These are phyloP conservation scores for Jimgerdemannia flammicorona DNA, from an alignment of 192 early-diverging fungal species.

Conservation along the genomic window DNA sequence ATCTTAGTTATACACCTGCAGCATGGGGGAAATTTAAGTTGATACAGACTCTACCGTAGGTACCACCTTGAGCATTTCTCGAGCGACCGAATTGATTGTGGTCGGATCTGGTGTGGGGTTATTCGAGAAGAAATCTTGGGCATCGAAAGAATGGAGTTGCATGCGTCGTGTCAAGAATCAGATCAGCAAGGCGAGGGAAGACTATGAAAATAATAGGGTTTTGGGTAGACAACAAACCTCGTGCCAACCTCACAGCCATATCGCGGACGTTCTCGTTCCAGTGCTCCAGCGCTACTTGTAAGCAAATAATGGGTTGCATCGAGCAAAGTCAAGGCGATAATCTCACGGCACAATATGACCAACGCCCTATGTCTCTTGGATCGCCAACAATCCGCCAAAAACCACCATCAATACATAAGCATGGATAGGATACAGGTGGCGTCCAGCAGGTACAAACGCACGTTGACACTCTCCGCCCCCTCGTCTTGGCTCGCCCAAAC, in stretches of 20 bases:
- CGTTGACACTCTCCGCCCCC: conserved; percentile 18
- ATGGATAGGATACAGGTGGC: conserved; percentile 48
- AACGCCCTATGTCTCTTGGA: background rate
- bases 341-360: background rate
- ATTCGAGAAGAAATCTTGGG: conserved; percentile 36
- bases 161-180: background rate
- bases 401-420: background rate
- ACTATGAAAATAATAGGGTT: background rate
- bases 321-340: conserved; percentile 12
- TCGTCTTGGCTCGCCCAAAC: conserved; percentile 29
- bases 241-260: background rate
- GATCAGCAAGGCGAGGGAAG: background rate
- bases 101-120: conserved; percentile 27
- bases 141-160: background rate
- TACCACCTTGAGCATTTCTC: conserved; percentile 30
- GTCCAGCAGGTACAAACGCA: conserved; percentile 63
- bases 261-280: background rate
- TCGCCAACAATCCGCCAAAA: background rate
- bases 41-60: conserved; percentile 31
- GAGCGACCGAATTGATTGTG: conserved; percentile 28
- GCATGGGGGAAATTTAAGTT: background rate
- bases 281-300: background rate
- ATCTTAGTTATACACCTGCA: background rate
- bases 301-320: background rate
- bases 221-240: background rate